Base-by-base conservation (phyloP, 2,329 filamentous ascomycete species). In the Pseudogymnoascus sp. region DNA sequence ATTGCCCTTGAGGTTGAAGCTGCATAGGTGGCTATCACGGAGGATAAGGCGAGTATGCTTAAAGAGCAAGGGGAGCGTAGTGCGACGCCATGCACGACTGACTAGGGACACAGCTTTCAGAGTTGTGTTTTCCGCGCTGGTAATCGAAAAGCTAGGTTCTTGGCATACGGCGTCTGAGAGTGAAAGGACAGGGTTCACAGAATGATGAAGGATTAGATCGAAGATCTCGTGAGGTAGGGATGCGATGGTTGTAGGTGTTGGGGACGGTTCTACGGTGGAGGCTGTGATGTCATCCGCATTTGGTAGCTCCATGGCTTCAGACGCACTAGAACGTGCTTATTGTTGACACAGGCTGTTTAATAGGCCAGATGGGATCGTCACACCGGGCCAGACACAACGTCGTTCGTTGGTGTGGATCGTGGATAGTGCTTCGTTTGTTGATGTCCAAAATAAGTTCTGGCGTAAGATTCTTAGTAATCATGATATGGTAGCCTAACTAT, bases 181-280 rank as follows among this genome's bases (percentile, higher is more conserved):
- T 0, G 84, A 84, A 10, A 81, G 80, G 8, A 82, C 77, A 2
- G 76, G 70, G 0, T 68, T 68, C 66, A 82, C 79, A 55, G 89
- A 75, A 67, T 79, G 80, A n/a, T 72, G 74, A 67, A 89, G 77
- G 66, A 89, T 80, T 2, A 82, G 76, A 60, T 80, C 71, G 21
- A 87, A 73, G 51, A 89, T 74, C 74, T 90, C 87, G 65, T 82
- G 83, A 2, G 86, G 87, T 17, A 89, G 77, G 48, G 51, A 58
- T 51, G 67, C 59, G 39, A 72, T 68, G 8, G 66, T 63, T 7
- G 59, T 42, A 35, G 59, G 4, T 61, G 36, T 7, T 31, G 25
- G 2, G 7, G 27, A 3, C 25, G 15, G 44, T 4, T 17, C 13
- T 6, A 51, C 5, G 3, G 25, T 13, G n/a, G 4, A 4, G 7